These are phyloP conservation scores for Hortiboletus campestris DNA, from an alignment of 768 basidiomycete species.

Conservation along the genomic window DNA sequence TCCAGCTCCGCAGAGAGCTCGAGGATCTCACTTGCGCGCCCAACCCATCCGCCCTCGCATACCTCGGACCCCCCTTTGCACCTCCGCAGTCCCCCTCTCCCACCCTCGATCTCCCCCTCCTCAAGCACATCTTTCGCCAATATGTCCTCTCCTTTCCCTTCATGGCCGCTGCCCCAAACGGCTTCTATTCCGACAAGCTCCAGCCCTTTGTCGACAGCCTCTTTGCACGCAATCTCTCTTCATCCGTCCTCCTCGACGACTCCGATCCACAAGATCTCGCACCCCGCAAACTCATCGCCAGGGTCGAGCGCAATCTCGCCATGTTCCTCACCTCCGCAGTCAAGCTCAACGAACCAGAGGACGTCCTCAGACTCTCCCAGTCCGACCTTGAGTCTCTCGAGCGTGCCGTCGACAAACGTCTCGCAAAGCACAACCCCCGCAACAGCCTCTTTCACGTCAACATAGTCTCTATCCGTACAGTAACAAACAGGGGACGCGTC, in stretches of 20 bases:
- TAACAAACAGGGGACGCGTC: constrained; percentile 81
- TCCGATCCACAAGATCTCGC: constrained; percentile 56
- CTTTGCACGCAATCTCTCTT: constrained; percentile 73
- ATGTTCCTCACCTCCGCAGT: constrained; percentile 80
- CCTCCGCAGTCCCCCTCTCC: constrained; percentile 60
- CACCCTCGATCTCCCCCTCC: constrained; percentile 75
- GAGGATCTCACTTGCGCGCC: constrained; percentile 53
- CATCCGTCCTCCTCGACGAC: constrained; percentile 48
- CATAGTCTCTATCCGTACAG: constrained; percentile 81
- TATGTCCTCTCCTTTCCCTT: constrained; percentile 96
- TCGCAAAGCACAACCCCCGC: constrained; percentile 44
- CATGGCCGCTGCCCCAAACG: constrained; percentile 80
- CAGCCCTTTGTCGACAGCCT: constrained; percentile 90
- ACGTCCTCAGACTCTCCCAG: constrained; percentile 88
- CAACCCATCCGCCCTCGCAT: constrained; percentile 67
- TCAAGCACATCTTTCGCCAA: constrained; percentile 87
- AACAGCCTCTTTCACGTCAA: constrained; percentile 83
- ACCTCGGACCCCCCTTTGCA: constrained; percentile 86
- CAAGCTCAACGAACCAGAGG: constrained; percentile 80
- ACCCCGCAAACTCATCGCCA: constrained; percentile 66
- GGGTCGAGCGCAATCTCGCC: constrained; percentile 80
- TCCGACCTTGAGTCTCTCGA: constrained; percentile 80
- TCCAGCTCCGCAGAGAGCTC: constrained; percentile 84
- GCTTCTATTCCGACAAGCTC: constrained; percentile 92
- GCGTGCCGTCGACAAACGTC: constrained; percentile 60